These are phyloP conservation scores for Amauroascus verrucosus DNA, from an alignment of 2,329 filamentous ascomycete genomes.

Conservation along the genomic window DNA sequence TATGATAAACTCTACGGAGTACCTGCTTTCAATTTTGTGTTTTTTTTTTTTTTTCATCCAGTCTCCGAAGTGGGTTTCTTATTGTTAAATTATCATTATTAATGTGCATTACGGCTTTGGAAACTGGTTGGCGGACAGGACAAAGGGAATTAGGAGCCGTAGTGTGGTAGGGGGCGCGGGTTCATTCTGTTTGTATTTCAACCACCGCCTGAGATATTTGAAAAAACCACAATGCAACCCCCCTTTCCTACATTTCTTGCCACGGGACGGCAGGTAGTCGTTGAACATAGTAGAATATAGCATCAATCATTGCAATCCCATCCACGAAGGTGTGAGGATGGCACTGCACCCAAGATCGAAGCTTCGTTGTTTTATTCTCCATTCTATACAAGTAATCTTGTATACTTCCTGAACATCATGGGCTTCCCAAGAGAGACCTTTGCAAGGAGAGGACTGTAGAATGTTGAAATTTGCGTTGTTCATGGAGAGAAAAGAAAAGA, in stretches of 20 bases:
- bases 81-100: constrained; percentile 1
- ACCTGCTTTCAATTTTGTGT: not conserved
- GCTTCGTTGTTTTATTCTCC: constrained; percentile 21
- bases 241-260: not conserved
- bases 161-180: not conserved
- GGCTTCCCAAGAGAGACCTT: constrained; percentile 37
- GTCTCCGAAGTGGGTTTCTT: not conserved
- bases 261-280: not conserved
- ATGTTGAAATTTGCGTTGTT: constrained; percentile 50
- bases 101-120: constrained; percentile 1
- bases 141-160: too few relatives aligned
- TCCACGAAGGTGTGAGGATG: constrained; percentile 38
- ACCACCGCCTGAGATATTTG: too few relatives aligned
- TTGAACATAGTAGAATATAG: constrained; percentile 37
- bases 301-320: constrained; percentile 52
- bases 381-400: constrained; percentile 24
- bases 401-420: constrained; percentile 49
- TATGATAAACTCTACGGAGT: too few relatives aligned
- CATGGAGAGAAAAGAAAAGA: constrained; percentile 35
- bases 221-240: too few relatives aligned
- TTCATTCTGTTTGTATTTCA: too few relatives aligned
- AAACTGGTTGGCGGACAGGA: not conserved
- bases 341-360: constrained; percentile 51
- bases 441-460: constrained; percentile 46
- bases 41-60: not conserved